A percentile compares a stretch with the other conserved stretches of the same genome.
phyloP scores from a whole-genome alignment of 23 red algal genomes.

The Pyropia haitanensis region DNA sequence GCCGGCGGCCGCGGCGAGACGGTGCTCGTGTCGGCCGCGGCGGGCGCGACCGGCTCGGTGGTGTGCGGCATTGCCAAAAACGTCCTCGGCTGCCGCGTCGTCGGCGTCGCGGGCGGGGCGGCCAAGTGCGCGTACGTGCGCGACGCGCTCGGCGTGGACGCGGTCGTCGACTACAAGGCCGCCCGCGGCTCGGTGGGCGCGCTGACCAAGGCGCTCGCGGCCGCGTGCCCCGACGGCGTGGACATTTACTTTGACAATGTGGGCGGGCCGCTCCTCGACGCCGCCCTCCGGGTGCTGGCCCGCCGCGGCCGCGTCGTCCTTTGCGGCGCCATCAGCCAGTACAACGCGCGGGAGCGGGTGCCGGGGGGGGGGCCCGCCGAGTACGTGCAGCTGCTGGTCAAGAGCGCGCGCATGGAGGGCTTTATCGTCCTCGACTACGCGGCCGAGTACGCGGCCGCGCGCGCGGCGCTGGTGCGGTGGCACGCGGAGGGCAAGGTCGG shows the following conservation, averaged over 20 bases:
- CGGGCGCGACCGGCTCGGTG: slow-evolving; percentile 59
- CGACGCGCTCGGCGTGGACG: slow-evolving; percentile 34
- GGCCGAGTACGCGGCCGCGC: slow-evolving; percentile 31
- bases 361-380: slow-evolving; percentile 25
- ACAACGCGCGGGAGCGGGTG: slow-evolving; percentile 26
- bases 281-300: slow-evolving; percentile 27
- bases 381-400: slow-evolving; percentile 47
- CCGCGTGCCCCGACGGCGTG: slow-evolving; percentile 23
- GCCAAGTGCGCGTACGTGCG: slow-evolving; percentile 47
- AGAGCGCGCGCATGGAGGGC: slow-evolving; percentile 56
- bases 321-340: slow-evolving; percentile 64
- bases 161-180: slow-evolving; percentile 61
- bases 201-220: slow-evolving; percentile 29
- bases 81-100: slow-evolving; percentile 36
- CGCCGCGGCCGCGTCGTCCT: slow-evolving; percentile 53
- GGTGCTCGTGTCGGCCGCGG: slow-evolving; percentile 70
- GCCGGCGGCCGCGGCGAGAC: slow-evolving; percentile 12
- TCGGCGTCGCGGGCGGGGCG: slow-evolving; percentile 58
- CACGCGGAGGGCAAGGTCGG: slow-evolving; percentile 35
- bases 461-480: slow-evolving; percentile 23
- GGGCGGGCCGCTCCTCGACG: slow-evolving; percentile 53
- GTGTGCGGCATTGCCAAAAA: slow-evolving; percentile 63
- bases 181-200: slow-evolving; percentile 17
- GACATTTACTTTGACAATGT: slow-evolving; percentile 77
- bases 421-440: slow-evolving; percentile 58